These are phyloP conservation scores for Excoecaria cochinchinensis DNA, from an alignment of 345 rosid species.

Conservation along the genomic window DNA sequence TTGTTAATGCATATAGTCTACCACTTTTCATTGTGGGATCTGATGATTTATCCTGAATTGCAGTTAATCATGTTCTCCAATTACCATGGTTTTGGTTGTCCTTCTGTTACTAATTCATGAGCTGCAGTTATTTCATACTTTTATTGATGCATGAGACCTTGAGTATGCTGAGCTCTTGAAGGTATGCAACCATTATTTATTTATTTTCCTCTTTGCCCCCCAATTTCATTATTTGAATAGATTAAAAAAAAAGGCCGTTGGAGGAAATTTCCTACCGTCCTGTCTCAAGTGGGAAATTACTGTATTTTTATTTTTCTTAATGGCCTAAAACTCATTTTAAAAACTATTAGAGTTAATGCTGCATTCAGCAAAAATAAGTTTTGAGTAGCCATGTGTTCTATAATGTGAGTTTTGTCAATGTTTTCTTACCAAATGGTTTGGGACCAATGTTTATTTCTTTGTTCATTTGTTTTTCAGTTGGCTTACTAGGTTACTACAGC, in stretches of 20 bases:
- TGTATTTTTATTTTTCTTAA: no score
- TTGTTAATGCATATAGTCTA: not conserved
- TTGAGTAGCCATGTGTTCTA: not conserved
- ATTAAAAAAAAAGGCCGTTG: not conserved
- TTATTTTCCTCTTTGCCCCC: not conserved
- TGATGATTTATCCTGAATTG: slow-evolving; percentile 15
- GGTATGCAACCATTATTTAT: slow-evolving; percentile 25
- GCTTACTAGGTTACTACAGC: not conserved
- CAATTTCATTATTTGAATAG: not conserved
- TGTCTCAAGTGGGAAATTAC: not conserved
- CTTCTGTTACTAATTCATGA: slow-evolving; percentile 29
- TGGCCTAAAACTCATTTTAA: not conserved
- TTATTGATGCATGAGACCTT: slow-evolving; percentile 16
- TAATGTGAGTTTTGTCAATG: not conserved
- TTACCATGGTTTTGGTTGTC: slow-evolving; percentile 22
- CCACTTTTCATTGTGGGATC: not conserved
- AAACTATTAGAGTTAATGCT: not conserved
- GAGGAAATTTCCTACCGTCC: not conserved
- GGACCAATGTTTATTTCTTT: not conserved
- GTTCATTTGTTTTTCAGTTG: not conserved
- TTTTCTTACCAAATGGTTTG: not conserved
- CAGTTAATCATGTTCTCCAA: slow-evolving; percentile 26
- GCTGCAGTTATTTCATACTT: slow-evolving; percentile 31
- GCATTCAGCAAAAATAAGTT: not conserved
- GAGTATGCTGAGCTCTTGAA: slow-evolving; percentile 28